Evolutionary conservation across 352 stramenopile genomes (phyloP), one percentile per base, ranked within the genome.

Genomic region (Pythium vanterpoolii): DNA sequence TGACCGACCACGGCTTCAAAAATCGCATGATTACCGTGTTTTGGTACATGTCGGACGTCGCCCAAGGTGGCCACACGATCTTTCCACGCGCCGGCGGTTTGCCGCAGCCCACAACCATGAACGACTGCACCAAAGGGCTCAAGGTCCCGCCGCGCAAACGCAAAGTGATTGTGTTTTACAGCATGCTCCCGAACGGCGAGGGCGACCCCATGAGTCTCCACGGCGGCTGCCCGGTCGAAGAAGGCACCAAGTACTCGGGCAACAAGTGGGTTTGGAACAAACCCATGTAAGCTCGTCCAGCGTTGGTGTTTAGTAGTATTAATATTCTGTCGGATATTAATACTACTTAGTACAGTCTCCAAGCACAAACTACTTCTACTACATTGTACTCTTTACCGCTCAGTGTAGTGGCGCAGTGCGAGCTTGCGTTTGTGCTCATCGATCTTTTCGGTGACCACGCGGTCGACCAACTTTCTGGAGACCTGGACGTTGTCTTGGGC

Each of bases 191-290:
- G 5, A 89, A 76, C 38, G 83, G 83, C 13, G 57, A 88, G 30
- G 64, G 71, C 49, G 80, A 90, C 48, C 68, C 68, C 18, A 79
- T 79, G 64, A 90, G 80, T 60, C 63, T 90, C 31, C 80, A 90
- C 56, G 78, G 75, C 19, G 80, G 83, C 36, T 92, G 80, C 30
- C 74, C 83, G 1, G 80, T 93, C 6, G 69, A 87, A 38, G 77
- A 90, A 61, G 77, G 81, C 40, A 74, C 79, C 70, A 90, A 90
- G 73, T 77, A 83, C 58, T 87, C 80, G 7, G 80, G 74, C 47
- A 93, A 93, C 75, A 90, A 93, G 67, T 93, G 83, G 79, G 73
- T 93, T 58, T 90, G 83, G 83, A 90, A 90, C 78, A 90, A 90
- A 55, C 77, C 82, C 28, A 16, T 58, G 27, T 39, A 40, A 13